A percentile compares a stretch with the other conserved stretches of the same genome.
Conservation (phyloP, 257 asterid species). For the Jacaranda mimosifolia region DNA sequence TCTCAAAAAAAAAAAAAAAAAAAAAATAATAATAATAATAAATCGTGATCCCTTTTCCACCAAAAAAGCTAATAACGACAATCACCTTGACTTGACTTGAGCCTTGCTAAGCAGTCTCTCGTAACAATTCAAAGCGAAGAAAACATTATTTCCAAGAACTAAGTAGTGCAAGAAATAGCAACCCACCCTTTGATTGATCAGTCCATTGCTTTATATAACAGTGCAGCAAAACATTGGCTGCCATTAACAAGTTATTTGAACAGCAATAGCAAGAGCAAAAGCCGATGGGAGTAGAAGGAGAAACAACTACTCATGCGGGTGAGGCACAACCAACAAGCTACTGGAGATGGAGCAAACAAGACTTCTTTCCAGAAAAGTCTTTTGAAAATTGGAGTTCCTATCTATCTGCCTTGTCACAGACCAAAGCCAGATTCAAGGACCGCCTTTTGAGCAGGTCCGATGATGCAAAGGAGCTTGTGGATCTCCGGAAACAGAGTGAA, state of each 20-base stretch:
- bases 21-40: too few species aligned
- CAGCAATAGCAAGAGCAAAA: not conserved
- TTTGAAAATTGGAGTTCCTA: slow-evolving; percentile 58
- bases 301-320: slow-evolving; percentile 27
- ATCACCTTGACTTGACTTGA: too few species aligned
- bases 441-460: slow-evolving; percentile 60
- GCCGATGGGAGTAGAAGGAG: slow-evolving; percentile 38
- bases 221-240: not conserved
- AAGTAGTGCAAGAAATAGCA: not conserved
- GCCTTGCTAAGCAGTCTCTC: too few species aligned
- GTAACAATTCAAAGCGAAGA: too few species aligned
- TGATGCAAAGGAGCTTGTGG: slow-evolving; percentile 51
- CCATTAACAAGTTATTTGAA: not conserved
- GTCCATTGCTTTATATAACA: not conserved
- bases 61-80: too few species aligned
- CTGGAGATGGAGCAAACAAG: slow-evolving; percentile 76
- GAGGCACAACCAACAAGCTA: slow-evolving; percentile 53
- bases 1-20: too few species aligned
- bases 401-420: slow-evolving; percentile 50
- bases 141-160: too few species aligned
- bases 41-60: too few species aligned
- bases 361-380: slow-evolving; percentile 63
- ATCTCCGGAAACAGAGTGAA: slow-evolving; percentile 65
- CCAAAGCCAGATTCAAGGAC: slow-evolving; percentile 54
- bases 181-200: not conserved